Base-by-base conservation (phyloP, 129 eudicot species). In the Kitagawia praeruptora region DNA sequence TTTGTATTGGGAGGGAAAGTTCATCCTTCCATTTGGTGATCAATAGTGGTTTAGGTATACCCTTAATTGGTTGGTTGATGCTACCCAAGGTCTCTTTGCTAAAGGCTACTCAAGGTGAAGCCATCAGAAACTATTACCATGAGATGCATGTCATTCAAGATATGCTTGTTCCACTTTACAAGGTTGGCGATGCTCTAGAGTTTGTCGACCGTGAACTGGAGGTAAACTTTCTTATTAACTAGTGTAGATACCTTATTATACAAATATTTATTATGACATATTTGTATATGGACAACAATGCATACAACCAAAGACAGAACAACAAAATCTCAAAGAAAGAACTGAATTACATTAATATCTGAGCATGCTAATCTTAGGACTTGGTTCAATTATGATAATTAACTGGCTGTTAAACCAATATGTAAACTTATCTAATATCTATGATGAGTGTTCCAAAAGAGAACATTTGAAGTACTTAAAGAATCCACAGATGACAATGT, bases 101-200 rank as follows among this genome's bases (percentile, higher is more conserved):
- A 0, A 93, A 93, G 87, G 98, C 98, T 40, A 93, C 98, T 7
- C 98, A 93, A 84, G 97, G 98, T 82, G 98, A 93, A 82, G 96
- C 97, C 16, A 88, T 91, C 58, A 84, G 98, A 70, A 93, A 93
- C 88, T 93, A 93, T 82, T 93, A 93, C 86, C 97, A 93, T 75
- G 97, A 93, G 73, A 89, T 88, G 92, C 98, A 93, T 78, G 98
- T 93, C 80, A 91, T 91, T 85, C 98, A 91, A 80, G 98, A 93
- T 48, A 88, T 93, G 97, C 98, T 93, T 51, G 96, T 93, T 8
- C 98, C 98, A 3, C 92, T 93, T 81, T 89, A 93, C 77, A 93
- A 93, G 91, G 97, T 93, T 76, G 96, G 96, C 1, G 98, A 91
- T 87, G 97, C 97, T 72, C 89, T 93, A 8, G 98, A 93, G 78